These are phyloP conservation scores for Monilinia fructicola DNA, from an alignment of 2,329 filamentous ascomycete genomes.

Conservation along the genomic window DNA sequence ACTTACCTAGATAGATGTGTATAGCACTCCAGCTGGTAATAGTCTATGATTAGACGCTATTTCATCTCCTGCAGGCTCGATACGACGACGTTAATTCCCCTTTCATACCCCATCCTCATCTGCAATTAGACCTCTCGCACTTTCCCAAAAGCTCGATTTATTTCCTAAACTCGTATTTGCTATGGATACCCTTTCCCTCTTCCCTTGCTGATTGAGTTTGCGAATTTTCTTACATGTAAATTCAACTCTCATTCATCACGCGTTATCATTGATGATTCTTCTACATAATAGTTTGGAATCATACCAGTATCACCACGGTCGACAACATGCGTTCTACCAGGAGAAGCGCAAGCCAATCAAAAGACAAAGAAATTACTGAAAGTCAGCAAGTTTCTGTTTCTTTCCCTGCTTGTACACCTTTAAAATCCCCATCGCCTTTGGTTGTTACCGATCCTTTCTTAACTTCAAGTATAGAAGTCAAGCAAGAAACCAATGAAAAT, in stretches of 20 bases:
- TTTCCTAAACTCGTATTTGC: neutral
- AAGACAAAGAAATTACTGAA: constrained; percentile 47
- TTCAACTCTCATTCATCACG: neutral
- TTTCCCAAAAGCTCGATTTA: neutral
- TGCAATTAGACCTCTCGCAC: neutral
- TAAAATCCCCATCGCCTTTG: neutral
- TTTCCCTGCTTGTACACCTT: neutral
- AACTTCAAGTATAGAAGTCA: constrained; percentile 41
- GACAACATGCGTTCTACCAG: constrained; percentile 45
- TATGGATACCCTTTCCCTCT: neutral
- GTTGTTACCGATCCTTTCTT: constrained; percentile 8
- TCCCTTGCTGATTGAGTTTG: neutral
- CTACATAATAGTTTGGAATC: neutral
- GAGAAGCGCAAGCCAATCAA: constrained; percentile 48
- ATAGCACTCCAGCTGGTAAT: constrained; percentile 2
- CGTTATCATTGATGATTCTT: neutral
- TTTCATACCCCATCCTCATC: too few relatives aligned
- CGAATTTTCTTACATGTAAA: neutral
- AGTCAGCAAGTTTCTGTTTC: constrained; percentile 30
- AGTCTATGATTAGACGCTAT: constrained; percentile 15
- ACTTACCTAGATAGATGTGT: neutral
- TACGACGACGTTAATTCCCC: constrained; percentile 13
- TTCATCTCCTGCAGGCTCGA: constrained; percentile 3
- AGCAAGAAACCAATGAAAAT: constrained; percentile 47
- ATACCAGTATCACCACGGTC: neutral